These are phyloP conservation scores for Exophiala viscosa DNA, from an alignment of 2,329 filamentous ascomycete species.

Conservation along the genomic window DNA sequence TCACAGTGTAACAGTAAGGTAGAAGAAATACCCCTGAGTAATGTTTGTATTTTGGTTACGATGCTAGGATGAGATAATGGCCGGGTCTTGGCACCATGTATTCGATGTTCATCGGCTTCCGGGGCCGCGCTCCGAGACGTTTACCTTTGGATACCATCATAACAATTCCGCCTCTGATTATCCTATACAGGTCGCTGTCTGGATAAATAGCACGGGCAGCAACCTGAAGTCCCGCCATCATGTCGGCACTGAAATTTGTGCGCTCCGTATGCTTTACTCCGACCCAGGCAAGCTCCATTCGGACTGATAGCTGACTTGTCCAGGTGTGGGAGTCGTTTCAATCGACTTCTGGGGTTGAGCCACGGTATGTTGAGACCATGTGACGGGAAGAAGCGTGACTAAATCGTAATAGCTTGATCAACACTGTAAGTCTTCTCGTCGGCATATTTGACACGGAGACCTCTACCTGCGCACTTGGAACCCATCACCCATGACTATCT, in stretches of 20 bases:
- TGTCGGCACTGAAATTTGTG: constrained; percentile 61
- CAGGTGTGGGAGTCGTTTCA: constrained; percentile 85
- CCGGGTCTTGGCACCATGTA: too few relatives aligned
- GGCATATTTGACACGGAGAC: too few relatives aligned
- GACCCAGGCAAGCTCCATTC: not conserved
- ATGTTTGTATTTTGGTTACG: too few relatives aligned
- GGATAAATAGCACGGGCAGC: too few relatives aligned
- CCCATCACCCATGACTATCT: not conserved
- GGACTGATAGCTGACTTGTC: constrained; percentile 27
- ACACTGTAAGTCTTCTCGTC: constrained; percentile 37
- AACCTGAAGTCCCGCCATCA: constrained; percentile 27
- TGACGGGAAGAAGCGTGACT: not conserved
- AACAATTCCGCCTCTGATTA: not conserved
- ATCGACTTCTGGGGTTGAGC: constrained; percentile 80
- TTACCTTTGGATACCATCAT: too few relatives aligned
- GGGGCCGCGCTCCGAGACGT: too few relatives aligned
- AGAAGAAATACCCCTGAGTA: too few relatives aligned
- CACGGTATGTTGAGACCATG: constrained; percentile 57
- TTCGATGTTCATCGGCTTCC: too few relatives aligned
- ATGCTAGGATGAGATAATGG: too few relatives aligned
- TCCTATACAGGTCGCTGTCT: not conserved
- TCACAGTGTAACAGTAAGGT: too few relatives aligned
- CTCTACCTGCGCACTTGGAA: not conserved
- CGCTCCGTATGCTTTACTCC: constrained; percentile 52
- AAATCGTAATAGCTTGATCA: constrained; percentile 31